phyloP scores from a whole-genome alignment of 2,329 filamentous ascomycete species.

The Colletotrichum brevisporum region DNA sequence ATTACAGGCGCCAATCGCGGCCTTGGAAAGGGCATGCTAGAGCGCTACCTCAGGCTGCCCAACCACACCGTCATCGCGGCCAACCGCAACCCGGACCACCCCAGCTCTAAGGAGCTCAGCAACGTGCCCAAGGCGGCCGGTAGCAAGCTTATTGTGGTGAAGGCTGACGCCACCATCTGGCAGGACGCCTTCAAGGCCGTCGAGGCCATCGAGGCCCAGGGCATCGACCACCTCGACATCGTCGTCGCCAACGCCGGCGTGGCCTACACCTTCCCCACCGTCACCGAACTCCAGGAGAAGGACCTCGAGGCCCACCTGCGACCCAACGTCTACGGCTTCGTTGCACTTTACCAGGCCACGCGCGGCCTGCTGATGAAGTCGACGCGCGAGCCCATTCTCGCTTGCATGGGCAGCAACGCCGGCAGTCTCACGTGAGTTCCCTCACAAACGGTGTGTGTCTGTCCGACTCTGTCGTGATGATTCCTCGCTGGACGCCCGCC shows the following conservation, averaged over 20 bases:
- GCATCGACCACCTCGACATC: slow-evolving; percentile 61
- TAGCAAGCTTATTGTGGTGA: slow-evolving; percentile 56
- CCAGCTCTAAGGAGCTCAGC: slow-evolving; percentile 48
- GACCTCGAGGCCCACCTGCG: slow-evolving; percentile 54
- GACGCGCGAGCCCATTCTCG: too few species aligned
- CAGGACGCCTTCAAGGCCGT: slow-evolving; percentile 52
- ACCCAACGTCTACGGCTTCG: slow-evolving; percentile 50
- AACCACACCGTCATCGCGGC: slow-evolving; percentile 66
- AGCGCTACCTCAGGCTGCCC: slow-evolving; percentile 60
- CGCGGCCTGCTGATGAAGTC: slow-evolving; percentile 53
- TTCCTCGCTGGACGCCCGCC: not conserved
- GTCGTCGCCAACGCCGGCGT: slow-evolving; percentile 68
- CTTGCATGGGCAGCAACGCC: too few species aligned
- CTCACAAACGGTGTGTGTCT: not conserved
- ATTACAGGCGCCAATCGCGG: slow-evolving; percentile 57
- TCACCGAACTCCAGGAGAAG: slow-evolving; percentile 50
- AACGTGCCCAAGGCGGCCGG: slow-evolving; percentile 52
- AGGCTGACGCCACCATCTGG: slow-evolving; percentile 55
- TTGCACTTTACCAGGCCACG: slow-evolving; percentile 61
- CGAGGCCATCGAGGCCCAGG: slow-evolving; percentile 47
- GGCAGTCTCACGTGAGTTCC: too few species aligned
- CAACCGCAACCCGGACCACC: slow-evolving; percentile 49
- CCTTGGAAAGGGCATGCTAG: slow-evolving; percentile 52
- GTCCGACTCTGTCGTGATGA: not conserved
- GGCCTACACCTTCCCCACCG: slow-evolving; percentile 47